These are phyloP conservation scores for Aspergillus pseudoviridinutans DNA, from an alignment of 2,329 filamentous ascomycete species.

Conservation along the genomic window DNA sequence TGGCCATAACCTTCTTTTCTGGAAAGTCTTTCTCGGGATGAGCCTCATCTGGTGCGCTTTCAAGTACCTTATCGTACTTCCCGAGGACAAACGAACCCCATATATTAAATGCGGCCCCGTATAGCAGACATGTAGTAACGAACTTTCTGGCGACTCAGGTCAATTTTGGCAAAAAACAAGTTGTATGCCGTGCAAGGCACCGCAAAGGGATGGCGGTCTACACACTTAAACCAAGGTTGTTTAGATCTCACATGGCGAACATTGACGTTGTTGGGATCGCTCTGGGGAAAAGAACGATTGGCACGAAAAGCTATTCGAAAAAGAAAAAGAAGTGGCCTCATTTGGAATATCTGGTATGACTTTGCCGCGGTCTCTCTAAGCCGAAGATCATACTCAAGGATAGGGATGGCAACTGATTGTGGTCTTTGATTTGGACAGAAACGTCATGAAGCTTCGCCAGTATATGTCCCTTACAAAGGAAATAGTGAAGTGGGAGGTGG, in stretches of 20 bases:
- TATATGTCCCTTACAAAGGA: neutral
- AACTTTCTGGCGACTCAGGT: constrained; percentile 20
- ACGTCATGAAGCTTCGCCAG: neutral
- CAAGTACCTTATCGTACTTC: constrained; percentile 24
- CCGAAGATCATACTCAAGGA: constrained; percentile 5
- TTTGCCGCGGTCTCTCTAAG: constrained; percentile 6
- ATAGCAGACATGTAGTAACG: constrained; percentile 26
- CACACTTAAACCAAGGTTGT: constrained; percentile 33
- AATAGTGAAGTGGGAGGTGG: neutral
- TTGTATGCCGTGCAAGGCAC: neutral
- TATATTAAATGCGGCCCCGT: constrained; percentile 30
- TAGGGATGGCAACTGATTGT: neutral
- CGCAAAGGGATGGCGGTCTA: constrained; percentile 3
- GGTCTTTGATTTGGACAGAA: neutral
- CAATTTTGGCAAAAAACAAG: neutral
- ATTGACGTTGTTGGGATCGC: constrained; percentile 14
- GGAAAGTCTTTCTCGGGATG: neutral
- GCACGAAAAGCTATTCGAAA: constrained; percentile 20
- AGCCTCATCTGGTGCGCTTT: constrained; percentile 14
- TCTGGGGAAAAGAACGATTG: constrained; percentile 16
- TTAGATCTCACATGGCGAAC: constrained; percentile 32
- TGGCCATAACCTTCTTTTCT: neutral
- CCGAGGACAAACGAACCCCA: constrained; percentile 31
- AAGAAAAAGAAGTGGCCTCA: constrained; percentile 26
- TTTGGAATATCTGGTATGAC: constrained; percentile 30